Conservation (phyloP, 176 grass and related monocot species). For the Chrysopogon serrulatus region DNA sequence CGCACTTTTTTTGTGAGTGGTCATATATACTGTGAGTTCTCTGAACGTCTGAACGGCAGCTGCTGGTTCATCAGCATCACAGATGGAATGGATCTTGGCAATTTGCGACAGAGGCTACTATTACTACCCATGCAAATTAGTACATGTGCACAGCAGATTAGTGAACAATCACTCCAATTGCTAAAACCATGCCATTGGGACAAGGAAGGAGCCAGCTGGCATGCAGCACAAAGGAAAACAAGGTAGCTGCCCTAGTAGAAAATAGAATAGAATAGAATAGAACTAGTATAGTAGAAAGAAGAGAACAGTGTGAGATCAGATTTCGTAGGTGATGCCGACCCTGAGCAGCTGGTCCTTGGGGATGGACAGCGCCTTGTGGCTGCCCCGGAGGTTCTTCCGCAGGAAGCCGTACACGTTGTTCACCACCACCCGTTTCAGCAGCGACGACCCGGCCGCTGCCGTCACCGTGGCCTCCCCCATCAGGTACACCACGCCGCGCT, state of each 20-base stretch:
- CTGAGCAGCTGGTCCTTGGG: constrained; percentile 55
- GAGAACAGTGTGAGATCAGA: background rate
- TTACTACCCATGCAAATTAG: background rate
- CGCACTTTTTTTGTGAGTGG: background rate
- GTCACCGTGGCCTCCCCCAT: constrained; percentile 47
- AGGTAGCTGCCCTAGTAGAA: background rate
- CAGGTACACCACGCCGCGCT: constrained; percentile 46
- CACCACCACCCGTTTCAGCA: constrained; percentile 46
- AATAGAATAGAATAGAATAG: background rate
- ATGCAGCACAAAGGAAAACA: background rate
- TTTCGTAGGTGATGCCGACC: constrained; percentile 63
- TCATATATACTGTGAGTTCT: background rate
- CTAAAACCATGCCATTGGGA: background rate
- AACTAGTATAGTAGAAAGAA: too few species aligned
- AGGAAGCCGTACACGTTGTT: constrained; percentile 47
- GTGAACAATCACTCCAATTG: background rate
- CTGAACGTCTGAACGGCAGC: background rate
- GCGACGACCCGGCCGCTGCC: constrained; percentile 16
- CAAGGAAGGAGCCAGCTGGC: background rate
- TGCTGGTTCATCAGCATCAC: too few species aligned
- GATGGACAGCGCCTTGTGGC: constrained; percentile 43
- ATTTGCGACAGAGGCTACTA: background rate
- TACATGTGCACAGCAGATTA: background rate
- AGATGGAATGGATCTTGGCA: background rate
- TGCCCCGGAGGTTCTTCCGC: constrained; percentile 50